Base-by-base conservation (phyloP, 139 green algal species). In the Nannochloris sp. region DNA sequence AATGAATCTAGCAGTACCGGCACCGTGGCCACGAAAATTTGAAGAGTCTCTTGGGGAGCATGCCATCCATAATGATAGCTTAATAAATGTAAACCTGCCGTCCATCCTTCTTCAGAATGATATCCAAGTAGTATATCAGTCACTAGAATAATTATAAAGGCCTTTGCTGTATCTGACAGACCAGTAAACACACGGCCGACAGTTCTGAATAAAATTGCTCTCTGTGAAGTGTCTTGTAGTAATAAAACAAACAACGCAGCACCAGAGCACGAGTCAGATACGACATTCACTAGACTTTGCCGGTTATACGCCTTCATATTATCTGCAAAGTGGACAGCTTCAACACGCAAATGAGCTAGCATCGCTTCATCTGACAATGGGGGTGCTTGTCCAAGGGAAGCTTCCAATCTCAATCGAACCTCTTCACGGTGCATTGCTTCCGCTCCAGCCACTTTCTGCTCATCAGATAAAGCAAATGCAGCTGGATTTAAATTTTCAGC, bases 51-150 rank as follows among this genome's bases (percentile, higher is more conserved):
- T 67, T 83, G 72, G 54, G 67, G 31, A 3, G 19, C 29, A 46
- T 66, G 35, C 32, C 29, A 42, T 12, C 86, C 86, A 60, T 94
- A 96, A 73, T 94, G 89, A 1, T 67, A 72, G 24, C 82, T 67
- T 8, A 95, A 54, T 25, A 96, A 48, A 32, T 85, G 74, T 46
- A 96, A 79, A 7, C 81, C 59, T 7, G 87, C 88, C 12, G 81
- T 92, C 90, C 90, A 96, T 29, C 90, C 90, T 70, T 96, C 90
- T 72, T 96, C 90, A 6, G 86, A 95, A 74, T 96, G 90, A 68
- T 96, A 96, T 3, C 90, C 90, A 54, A 96, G 67, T 60, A 95
- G 68, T 24, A 38, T 44, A 66, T 70, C 54, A 9, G 68, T 77
- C 36, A 60, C 38, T 3, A 81, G 48, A 45, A 96, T 96, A 81